These are phyloP conservation scores for Yamadazyma sp. DNA, from an alignment of 1,139 yeast species.

Conservation along the genomic window DNA sequence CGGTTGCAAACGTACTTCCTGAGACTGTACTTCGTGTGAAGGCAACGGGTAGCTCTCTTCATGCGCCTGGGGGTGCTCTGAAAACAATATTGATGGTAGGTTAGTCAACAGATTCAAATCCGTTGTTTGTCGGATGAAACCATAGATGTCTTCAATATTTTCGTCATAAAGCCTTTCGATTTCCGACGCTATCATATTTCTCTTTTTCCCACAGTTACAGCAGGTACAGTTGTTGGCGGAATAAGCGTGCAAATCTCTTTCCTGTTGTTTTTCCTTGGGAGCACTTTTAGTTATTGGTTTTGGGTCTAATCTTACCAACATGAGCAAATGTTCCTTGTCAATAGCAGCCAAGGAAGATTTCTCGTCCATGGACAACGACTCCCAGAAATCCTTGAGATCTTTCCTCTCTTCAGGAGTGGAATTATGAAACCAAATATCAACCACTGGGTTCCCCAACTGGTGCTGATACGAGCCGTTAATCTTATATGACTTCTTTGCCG, in stretches of 20 bases:
- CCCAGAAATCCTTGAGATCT: conserved; percentile 69
- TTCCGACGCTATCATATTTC: conserved; percentile 73
- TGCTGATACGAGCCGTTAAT: not conserved
- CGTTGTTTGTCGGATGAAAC: conserved; percentile 39
- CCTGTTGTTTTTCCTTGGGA: conserved; percentile 10
- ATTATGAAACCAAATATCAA: conserved; percentile 55
- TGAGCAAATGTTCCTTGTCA: conserved; percentile 49
- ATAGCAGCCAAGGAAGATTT: conserved; percentile 64
- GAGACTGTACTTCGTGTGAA: too few species aligned
- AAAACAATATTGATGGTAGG: conserved; percentile 32
- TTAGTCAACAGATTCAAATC: conserved; percentile 44
- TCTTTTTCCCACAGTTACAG: conserved; percentile 76
- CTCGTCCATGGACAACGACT: conserved; percentile 56
- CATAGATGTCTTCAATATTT: conserved; percentile 54
- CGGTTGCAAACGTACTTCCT: too few species aligned
- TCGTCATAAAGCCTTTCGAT: conserved; percentile 57
- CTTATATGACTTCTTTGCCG: not conserved
- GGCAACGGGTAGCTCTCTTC: not conserved
- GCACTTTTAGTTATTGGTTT: conserved; percentile 7
- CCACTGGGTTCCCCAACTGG: conserved; percentile 13
- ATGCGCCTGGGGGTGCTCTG: not conserved
- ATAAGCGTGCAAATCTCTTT: conserved; percentile 12
- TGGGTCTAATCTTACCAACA: conserved; percentile 11
- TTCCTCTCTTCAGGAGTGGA: conserved; percentile 58
- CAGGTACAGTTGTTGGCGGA: conserved; percentile 57